These are phyloP conservation scores for Persicaria maculosa DNA, from an alignment of 148 eudicot species.

Conservation along the genomic window DNA sequence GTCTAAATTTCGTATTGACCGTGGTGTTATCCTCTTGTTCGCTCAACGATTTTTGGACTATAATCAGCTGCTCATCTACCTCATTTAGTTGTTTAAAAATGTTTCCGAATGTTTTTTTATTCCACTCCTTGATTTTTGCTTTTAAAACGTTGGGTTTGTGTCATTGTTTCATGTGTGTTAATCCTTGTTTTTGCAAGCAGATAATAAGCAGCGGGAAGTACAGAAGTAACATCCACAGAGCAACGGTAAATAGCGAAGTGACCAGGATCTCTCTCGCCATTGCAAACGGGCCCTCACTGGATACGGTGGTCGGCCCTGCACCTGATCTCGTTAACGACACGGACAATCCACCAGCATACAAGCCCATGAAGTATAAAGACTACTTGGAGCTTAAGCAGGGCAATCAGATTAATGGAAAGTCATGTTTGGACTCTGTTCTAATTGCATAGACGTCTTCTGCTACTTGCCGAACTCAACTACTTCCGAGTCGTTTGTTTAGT, in stretches of 20 bases:
- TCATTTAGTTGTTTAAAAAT: too few species aligned
- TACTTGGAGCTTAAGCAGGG: conserved; percentile 20
- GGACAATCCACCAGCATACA: conserved; percentile 6
- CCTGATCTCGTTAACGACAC: conserved; percentile 2
- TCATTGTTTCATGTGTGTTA: too few species aligned
- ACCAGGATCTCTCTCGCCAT: conserved; percentile 27
- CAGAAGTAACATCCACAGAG: conserved; percentile 31
- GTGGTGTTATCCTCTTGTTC: too few species aligned
- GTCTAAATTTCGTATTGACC: too few species aligned
- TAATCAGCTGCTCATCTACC: too few species aligned
- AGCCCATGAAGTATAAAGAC: conserved; percentile 21
- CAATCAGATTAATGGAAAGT: conserved; percentile 13
- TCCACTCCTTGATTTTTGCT: too few species aligned
- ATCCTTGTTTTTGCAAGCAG: conserved; percentile 3
- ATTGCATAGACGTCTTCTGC: not conserved
- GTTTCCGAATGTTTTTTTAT: too few species aligned
- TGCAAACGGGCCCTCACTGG: conserved; percentile 24
- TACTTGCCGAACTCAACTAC: not conserved
- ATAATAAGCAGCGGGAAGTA: conserved; percentile 37
- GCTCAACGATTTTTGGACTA: too few species aligned
- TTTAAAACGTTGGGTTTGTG: too few species aligned
- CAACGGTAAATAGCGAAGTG: conserved; percentile 24
- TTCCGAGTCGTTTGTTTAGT: not conserved
- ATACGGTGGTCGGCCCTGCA: conserved; percentile 21
- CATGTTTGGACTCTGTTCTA: conserved; percentile 15